Conservation (phyloP, 257 asterid species). For the Mitragyna speciosa region DNA sequence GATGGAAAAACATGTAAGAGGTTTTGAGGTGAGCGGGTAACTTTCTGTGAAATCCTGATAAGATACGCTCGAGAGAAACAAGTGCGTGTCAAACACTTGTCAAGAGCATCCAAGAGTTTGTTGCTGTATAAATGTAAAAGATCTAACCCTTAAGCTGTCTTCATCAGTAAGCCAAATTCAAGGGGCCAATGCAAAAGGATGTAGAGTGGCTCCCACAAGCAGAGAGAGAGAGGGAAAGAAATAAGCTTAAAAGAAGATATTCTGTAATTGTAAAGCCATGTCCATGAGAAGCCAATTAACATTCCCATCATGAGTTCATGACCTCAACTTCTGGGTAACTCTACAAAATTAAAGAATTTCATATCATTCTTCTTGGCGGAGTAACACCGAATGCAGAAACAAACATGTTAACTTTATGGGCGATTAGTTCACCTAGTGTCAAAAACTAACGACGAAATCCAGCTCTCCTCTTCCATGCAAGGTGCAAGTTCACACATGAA, state of each 20-base stretch:
- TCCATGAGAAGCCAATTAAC: no score
- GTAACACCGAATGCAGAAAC: slow-evolving; percentile 1
- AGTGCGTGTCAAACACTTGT: neutral
- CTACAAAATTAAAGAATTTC: neutral
- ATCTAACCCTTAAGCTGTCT: no score
- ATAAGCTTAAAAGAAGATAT: no score
- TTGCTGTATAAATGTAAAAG: no score
- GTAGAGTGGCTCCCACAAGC: no score
- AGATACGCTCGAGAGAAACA: neutral
- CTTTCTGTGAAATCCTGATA: no score
- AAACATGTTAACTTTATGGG: no score
- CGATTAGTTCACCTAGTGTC: neutral
- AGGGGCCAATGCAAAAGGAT: no score
- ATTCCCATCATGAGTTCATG: neutral
- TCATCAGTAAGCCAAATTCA: no score
- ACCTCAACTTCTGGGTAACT: neutral
- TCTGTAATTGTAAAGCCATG: no score
- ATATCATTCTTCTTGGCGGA: neutral
- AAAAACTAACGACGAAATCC: neutral
- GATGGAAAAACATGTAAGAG: neutral
- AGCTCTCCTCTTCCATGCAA: neutral
- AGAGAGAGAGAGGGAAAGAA: no score
- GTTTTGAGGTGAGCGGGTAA: neutral
- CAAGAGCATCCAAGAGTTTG: neutral
- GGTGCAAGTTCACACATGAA: no score